Base-by-base conservation (phyloP, 1,139 yeast genomes). In the Nakaseomyces uthaithaninus region DNA sequence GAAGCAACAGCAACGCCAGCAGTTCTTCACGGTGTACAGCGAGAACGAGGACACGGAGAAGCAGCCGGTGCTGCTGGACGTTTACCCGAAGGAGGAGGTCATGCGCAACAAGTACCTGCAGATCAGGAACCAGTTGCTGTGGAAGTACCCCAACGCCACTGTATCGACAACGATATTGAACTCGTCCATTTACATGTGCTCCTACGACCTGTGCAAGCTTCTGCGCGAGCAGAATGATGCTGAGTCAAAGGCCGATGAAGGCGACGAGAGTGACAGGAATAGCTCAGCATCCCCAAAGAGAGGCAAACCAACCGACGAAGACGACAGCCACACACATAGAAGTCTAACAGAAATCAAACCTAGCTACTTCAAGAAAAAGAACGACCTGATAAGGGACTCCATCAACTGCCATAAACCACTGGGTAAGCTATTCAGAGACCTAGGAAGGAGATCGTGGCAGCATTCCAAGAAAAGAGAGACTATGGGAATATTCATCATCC, bases 401-500 rank as follows among this genome's bases (percentile, higher is more conserved):
- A 50, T 59, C 8, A 55, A 52, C 37, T 51, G 53, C 19, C 53
- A 54, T 31, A 58, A 80, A 50, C 70, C 87, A 6, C 65, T 83
- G 41, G 72, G 75, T 25, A 84, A 85, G 57, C 69, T 89, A 24
- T 74, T 86, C 24, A 75, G 97, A 53, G 95, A 87, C 55, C 63
- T 91, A 45, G 93, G 94, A 3, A 75, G 97, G 60, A 74, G 94
- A 51, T 80, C 95, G 3, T 91, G 98, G 98, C 75, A 73, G 53
- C 95, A 87, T 58, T 69, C 81, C 0, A 55, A 57, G 7, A 56
- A 61, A n/a, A 68, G 70, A 48, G 85, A 77, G 44, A 73, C 80
- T 0, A 73, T 84, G 26, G 80, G 81, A 3, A 68, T 84, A 49
- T 69, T 79, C 47, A 70, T 77, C 33, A 55, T 84, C 38, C 91